These are phyloP conservation scores for Leptographium galeiforme DNA, from an alignment of 2,329 filamentous ascomycete genomes.

Conservation along the genomic window DNA sequence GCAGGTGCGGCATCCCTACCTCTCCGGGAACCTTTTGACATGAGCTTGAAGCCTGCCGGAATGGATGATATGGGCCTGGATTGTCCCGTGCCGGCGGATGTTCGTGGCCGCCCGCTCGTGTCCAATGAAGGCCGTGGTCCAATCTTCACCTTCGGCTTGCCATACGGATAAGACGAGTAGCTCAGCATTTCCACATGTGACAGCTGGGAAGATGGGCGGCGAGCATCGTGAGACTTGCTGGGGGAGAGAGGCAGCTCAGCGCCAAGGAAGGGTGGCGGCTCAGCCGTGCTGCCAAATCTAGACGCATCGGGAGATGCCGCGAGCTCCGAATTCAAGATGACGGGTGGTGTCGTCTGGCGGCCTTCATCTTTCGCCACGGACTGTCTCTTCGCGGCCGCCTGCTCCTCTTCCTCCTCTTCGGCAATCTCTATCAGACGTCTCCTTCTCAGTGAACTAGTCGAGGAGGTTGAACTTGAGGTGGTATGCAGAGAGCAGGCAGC, in stretches of 20 bases:
- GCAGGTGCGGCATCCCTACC: slow-evolving; percentile 11
- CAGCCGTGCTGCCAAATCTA: slow-evolving; percentile 34
- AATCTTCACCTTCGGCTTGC: slow-evolving; percentile 75
- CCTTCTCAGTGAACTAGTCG: slow-evolving; percentile 63
- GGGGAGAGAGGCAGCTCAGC: slow-evolving; percentile 30
- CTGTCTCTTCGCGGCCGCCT: slow-evolving; percentile 43
- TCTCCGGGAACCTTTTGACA: slow-evolving; percentile 44
- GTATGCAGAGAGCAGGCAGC: slow-evolving; percentile 82
- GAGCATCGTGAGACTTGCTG: slow-evolving; percentile 26
- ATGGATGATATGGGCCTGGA: slow-evolving; percentile 65
- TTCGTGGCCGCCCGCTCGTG: slow-evolving; percentile 45
- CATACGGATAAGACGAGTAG: slow-evolving; percentile 34
- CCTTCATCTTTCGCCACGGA: slow-evolving; percentile 37
- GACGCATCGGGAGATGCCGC: slow-evolving; percentile 35
- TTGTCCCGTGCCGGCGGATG: slow-evolving; percentile 41
- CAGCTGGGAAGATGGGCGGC: slow-evolving; percentile 39
- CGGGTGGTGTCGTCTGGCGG: slow-evolving; percentile 19
- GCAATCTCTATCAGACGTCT: slow-evolving; percentile 79
- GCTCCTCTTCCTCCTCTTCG: slow-evolving; percentile 69
- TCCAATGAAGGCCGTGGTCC: slow-evolving; percentile 72
- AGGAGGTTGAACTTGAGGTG: slow-evolving; percentile 74
- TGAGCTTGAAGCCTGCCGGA: slow-evolving; percentile 65
- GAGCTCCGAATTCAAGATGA: slow-evolving; percentile 38
- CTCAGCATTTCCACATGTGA: slow-evolving; percentile 36
- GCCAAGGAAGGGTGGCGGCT: slow-evolving; percentile 40